Evolutionary conservation across 164 flowering plant genomes (phyloP), one percentile per base, ranked within the genome.

Genomic region (Macadamia tetraphylla): DNA sequence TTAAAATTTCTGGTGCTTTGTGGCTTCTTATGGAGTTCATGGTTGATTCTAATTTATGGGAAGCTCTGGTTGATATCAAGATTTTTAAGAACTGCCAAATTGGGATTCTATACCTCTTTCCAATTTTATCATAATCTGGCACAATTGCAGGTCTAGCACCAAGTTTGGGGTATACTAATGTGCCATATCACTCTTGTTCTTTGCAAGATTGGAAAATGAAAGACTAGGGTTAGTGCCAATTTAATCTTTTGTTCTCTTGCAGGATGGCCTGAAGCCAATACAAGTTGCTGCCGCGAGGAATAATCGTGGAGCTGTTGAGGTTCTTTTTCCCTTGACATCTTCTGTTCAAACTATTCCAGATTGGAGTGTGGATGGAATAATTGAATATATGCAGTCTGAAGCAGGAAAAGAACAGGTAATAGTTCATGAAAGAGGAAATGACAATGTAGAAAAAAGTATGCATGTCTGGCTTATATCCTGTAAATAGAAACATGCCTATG

Each of bases 221-320:
- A 11, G 6, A 40, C 30, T 30, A 23, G 42, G 57, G 46, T 66
- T n/a, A 3, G 13, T 13, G n/a, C 12, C 29, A 17, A 32, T 23
- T 40, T 40, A 8, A 35, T 29, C 46, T 15, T 43, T 13, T 67
- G 46, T 59, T 6, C 13, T 48, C 60, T 42, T 18, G 52, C 85
- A 95, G 99, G 96, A 92, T 78, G 98, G 91, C 17, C 67, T 74
- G 64, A 91, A 85, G 82, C 93, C 99, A 42, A 78, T 95, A 65
- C 93, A 88, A 64, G 90, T 89, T 69, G 98, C 97, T 55, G 98
- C 94, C 55, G 82, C 77, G 51, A 81, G 98, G 75, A 87, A 88
- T 60, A 85, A 85, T 74, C 84, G 80, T 51, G 75, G 42, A 48
- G 92, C 79, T 70, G 94, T 95, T 75, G 91, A 91, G 79, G 72